Evolutionary conservation across 176 grass and related monocot genomes (phyloP).

Genomic region (Oryza glumipatula): DNA sequence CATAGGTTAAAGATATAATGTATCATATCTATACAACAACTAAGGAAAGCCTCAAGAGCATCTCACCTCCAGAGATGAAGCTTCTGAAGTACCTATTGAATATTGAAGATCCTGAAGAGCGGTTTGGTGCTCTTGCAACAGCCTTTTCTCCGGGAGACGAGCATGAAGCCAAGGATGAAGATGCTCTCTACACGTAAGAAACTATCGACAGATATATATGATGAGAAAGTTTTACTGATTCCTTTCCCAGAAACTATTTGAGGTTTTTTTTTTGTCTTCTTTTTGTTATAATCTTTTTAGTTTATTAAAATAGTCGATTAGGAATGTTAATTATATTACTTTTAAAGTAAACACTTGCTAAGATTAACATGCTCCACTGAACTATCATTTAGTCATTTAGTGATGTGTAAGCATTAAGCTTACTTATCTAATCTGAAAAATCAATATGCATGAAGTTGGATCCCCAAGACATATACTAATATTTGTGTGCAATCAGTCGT

Average conservation of each 20-base stretch:
- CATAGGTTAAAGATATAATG: conserved; percentile 93
- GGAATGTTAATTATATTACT: conserved; percentile 12
- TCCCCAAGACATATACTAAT: neutral
- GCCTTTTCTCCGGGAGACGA: conserved; percentile 85
- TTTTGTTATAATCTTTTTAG: conserved; percentile 11
- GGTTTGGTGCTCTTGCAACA: conserved; percentile 69
- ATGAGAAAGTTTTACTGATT: neutral
- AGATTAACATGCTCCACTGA: conserved; percentile 2
- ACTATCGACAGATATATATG: neutral
- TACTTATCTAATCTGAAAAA: neutral
- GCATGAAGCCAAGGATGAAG: conserved; percentile 58
- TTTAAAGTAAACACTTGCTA: neutral
- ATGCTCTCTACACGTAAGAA: conserved; percentile 85
- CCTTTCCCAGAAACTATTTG: conserved; percentile 3
- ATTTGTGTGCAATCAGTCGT: neutral
- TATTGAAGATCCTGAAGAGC: conserved; percentile 86
- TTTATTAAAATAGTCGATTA: conserved; percentile 7
- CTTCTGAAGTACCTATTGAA: conserved; percentile 94
- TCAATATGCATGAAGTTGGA: conserved; percentile 1
- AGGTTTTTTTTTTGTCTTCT: neutral
- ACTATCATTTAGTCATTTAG: conserved; percentile 12
- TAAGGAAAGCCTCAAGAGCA: conserved; percentile 83
- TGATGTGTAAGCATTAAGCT: neutral
- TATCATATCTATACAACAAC: conserved; percentile 75
- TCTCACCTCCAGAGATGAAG: conserved; percentile 84